Evolutionary conservation across 2,329 filamentous ascomycete species (phyloP).

Genomic region (Diaporthe citriasiana): DNA sequence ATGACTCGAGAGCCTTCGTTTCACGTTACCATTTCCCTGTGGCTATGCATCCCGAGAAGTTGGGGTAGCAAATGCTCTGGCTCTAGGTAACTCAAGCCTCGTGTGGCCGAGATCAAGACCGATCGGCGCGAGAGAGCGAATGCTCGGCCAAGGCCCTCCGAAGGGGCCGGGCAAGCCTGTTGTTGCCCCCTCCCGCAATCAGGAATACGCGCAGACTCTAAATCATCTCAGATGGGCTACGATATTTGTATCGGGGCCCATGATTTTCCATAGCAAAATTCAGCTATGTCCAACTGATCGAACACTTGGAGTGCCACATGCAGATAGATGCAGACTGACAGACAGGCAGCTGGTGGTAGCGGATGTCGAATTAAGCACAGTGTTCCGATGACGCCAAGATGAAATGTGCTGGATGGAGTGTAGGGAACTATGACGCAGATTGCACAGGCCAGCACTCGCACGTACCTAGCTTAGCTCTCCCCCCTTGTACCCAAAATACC

Average conservation of each 20-base stretch:
- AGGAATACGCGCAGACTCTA: not conserved
- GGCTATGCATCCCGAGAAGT: not conserved
- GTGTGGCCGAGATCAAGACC: conserved; percentile 27
- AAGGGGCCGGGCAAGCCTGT: not conserved
- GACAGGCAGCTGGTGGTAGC: not conserved
- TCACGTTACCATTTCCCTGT: not conserved
- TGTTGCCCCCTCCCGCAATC: not conserved
- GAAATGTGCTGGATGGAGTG: not conserved
- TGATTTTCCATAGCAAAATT: not conserved
- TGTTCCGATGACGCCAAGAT: conserved; percentile 30
- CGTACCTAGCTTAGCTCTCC: conserved; percentile 16
- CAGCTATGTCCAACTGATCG: not conserved
- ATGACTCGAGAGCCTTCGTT: not conserved
- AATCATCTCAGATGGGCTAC: not conserved
- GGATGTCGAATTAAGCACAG: conserved; percentile 20
- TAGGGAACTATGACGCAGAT: conserved; percentile 26
- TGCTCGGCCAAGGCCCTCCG: not conserved
- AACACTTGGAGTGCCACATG: not conserved
- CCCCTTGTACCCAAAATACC: not conserved
- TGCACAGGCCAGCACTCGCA: not conserved
- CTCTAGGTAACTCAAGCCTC: not conserved
- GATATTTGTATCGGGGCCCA: not conserved
- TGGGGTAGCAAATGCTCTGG: not conserved
- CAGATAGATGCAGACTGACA: not conserved
- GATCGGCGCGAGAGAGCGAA: conserved; percentile 33